phyloP scores from a whole-genome alignment of 1,284 basidiomycete genomes.

The Kalmanozyma brasiliensis region DNA sequence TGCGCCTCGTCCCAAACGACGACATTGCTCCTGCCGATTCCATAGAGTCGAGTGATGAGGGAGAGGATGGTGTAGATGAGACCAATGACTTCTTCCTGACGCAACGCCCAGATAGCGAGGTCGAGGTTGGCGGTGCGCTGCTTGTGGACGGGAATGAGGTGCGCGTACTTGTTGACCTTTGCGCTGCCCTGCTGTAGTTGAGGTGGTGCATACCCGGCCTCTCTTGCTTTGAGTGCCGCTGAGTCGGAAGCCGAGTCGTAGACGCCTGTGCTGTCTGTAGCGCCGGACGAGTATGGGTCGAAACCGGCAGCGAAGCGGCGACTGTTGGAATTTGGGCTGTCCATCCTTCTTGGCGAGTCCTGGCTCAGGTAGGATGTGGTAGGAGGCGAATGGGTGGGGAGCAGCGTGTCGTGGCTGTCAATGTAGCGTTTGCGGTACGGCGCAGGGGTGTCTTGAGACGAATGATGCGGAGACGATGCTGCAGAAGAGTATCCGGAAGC shows the following conservation, averaged over 20 bases:
- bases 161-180: slow-evolving; percentile 55
- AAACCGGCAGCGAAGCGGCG: slow-evolving; percentile 50
- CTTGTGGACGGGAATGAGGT: slow-evolving; percentile 59
- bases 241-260: slow-evolving; percentile 16
- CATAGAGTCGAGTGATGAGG: slow-evolving; percentile 92
- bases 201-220: slow-evolving; percentile 33
- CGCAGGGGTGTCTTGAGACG: slow-evolving; percentile 20
- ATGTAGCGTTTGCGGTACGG: slow-evolving; percentile 48
- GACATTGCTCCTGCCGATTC: slow-evolving; percentile 84
- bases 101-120: slow-evolving; percentile 23
- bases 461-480: slow-evolving; percentile 14
- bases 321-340: slow-evolving; percentile 18
- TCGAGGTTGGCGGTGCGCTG: slow-evolving; percentile 53
- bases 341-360: slow-evolving; percentile 31
- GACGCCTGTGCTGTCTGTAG: neutral
- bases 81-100: slow-evolving; percentile 56
- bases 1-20: slow-evolving; percentile 93
- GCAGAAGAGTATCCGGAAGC: slow-evolving; percentile 15
- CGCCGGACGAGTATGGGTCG: slow-evolving; percentile 28
- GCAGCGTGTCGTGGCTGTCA: slow-evolving; percentile 37
- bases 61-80: slow-evolving; percentile 89
- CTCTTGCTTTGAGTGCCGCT: slow-evolving; percentile 38
- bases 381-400: slow-evolving; percentile 43
- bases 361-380: slow-evolving; percentile 14
- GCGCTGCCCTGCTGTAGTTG: slow-evolving; percentile 2